Evolutionary conservation across 345 rosid genomes (phyloP), one percentile per base, ranked within the genome.

Genomic region (Citrus glauca): DNA sequence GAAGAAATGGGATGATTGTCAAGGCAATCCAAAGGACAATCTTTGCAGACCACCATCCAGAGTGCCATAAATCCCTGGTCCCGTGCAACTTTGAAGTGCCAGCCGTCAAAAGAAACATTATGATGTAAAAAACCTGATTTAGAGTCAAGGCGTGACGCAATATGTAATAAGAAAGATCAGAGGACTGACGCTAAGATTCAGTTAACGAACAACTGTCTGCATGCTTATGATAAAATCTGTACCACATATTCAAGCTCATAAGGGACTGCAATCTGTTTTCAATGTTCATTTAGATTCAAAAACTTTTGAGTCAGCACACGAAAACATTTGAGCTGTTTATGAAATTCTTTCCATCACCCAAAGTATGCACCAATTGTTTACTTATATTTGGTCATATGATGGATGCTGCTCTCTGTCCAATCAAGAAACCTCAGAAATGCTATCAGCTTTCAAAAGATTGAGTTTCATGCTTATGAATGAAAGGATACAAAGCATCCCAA

Each of bases 401-500:
- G 24, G 70, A 74, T 64, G 42, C 60, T 32, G 60, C 14, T 48
- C 8, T 74, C 42, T 50, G 6, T 50, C 64, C 16, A 75, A 75
- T 37, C 17, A 62, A 30, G 30, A 57, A 64, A 75, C 20, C 35
- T 48, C 22, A 27, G n/a, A 75, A 75, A 57, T 35, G 45, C 28
- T 63, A 48, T 63, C 64, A 33, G 59, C 32, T 28, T 35, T 7
- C 27, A 11, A 11, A 42, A 6, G 60, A 74, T 27, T 11, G 62
- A 75, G 20, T 57, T 72, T 13, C 30, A 72, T 33, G 66, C 66
- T 6, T 48, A 48, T 71, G 3, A 50, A 28, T 5, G 30, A 48
- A 88, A 93, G 98, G 98, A 95, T 92, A 93, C 94, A 84, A 91
- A 93, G 81, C 99, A 95, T 82, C 99, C 98, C 84, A 95, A 84